Evolutionary conservation across 371 early-diverging fungal species (phyloP), one percentile per base, ranked within the genome.

Genomic region (Rhizomucor pusillus): DNA sequence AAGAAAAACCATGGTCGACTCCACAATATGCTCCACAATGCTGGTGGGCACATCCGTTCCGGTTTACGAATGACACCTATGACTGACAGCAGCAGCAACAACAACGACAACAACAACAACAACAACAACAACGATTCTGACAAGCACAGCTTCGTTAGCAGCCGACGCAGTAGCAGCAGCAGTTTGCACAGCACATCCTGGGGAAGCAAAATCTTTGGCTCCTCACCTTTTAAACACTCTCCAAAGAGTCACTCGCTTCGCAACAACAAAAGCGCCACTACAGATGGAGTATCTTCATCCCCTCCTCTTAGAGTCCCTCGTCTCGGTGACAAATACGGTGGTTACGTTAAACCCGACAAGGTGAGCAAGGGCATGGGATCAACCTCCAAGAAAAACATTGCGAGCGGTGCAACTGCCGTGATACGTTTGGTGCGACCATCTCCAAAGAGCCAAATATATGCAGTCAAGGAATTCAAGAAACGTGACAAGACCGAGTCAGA

Each of bases 381-480:
- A 0, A 72, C 73, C 22, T 64, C 64, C 40, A 57, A 59, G 41
- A 68, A 71, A 35, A 68, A 69, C 24, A 71, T 75, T 54, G 75
- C 62, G 11, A 71, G 69, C 51, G 75, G 75, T 60, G 77, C 77
- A n/a, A 76, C 77, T 2, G 77, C 77, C 52, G 77, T 76, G 52
- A 73, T 76, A 48, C 70, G 74, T 29, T 47, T 72, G 36, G 72
- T 72, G 20, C 58, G 52, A 58, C 58, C 19, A 5, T 13, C 23
- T 11, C 23, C 19, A 1, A 19, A 19, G 1, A 24, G 24, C n/a
- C 33, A 12, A 12, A 57, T 68, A 22, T 52, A 62, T 5, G 73
- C 73, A n/a, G 76, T 69, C 43, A 73, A 90, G 64, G 89, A 87
- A 60, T 90, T 91, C 66, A 77, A 72, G 16, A 79, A 80, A 56